phyloP scores from a whole-genome alignment of 441 rosid species.

The Dalechampia spathulata region DNA sequence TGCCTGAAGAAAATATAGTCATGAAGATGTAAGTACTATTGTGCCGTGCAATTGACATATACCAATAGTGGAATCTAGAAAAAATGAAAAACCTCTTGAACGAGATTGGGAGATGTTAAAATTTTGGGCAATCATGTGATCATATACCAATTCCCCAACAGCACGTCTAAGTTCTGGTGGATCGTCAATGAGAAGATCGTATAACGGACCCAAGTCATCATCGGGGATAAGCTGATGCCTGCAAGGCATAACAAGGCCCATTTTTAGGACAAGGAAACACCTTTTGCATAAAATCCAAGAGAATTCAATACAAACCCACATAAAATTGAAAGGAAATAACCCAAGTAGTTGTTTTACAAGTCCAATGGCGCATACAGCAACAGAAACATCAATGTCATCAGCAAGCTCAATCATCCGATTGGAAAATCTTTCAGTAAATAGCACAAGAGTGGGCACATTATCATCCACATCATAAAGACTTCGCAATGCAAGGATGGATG shows the following conservation, averaged over 20 bases:
- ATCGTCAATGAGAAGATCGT: slow-evolving; percentile 93
- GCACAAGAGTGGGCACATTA: slow-evolving; percentile 82
- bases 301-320: too few species aligned
- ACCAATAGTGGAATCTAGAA: slow-evolving; percentile 16
- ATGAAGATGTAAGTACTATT: slow-evolving; percentile 15
- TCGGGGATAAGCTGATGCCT: slow-evolving; percentile 96
- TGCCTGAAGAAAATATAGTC: slow-evolving; percentile 62
- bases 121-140: slow-evolving; percentile 95
- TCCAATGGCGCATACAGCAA: slow-evolving; percentile 92
- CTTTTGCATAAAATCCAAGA: slow-evolving; percentile 3
- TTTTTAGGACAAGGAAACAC: slow-evolving; percentile 12
- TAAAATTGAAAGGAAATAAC: slow-evolving; percentile 28
- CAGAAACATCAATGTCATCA: slow-evolving; percentile 89
- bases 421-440: slow-evolving; percentile 95
- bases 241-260: slow-evolving; percentile 21
- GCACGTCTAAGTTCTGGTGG: slow-evolving; percentile 97
- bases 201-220: slow-evolving; percentile 95
- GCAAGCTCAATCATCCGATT: slow-evolving; percentile 99
- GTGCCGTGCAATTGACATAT: slow-evolving; percentile 12
- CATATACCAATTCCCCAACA: slow-evolving; percentile 93
- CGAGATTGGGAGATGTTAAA: slow-evolving; percentile 64
- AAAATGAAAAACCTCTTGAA: slow-evolving; percentile 47
- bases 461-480: slow-evolving; percentile 90
- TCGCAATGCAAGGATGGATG: slow-evolving; percentile 88
- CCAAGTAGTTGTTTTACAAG: slow-evolving; percentile 92